A percentile compares a stretch with the other conserved stretches of the same genome.
Conservation (phyloP, 495 filamentous ascomycete genomes). For the Thozetella sp. region DNA sequence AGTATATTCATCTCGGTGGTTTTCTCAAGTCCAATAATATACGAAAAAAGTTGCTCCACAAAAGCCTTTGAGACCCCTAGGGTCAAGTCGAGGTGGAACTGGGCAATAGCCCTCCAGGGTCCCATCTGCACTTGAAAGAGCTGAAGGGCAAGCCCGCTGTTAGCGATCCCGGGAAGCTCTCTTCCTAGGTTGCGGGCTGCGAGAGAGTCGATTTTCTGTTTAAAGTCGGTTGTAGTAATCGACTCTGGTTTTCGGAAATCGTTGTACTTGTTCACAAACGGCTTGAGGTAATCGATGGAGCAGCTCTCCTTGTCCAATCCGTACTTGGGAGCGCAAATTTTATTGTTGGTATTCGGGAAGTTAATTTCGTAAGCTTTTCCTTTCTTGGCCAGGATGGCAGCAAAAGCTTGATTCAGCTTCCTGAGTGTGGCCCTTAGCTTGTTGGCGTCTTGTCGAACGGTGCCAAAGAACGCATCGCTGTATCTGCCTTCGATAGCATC, state of each 20-base stretch:
- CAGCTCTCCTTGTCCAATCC: slow-evolving; percentile 1
- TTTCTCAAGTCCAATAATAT: slow-evolving; percentile 17
- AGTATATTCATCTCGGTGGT: slow-evolving; percentile 21
- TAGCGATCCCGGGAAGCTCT: slow-evolving; percentile 21
- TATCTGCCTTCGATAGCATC: slow-evolving; percentile 30
- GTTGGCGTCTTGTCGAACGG: background rate
- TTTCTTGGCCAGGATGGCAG: slow-evolving; percentile 14
- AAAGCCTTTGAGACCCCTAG: slow-evolving; percentile 11
- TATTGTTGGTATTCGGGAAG: background rate
- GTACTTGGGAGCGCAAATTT: background rate
- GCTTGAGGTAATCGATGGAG: slow-evolving; percentile 16
- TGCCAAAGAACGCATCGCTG: slow-evolving; percentile 27
- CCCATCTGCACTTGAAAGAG: slow-evolving; percentile 20
- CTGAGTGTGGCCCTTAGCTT: slow-evolving; percentile 25
- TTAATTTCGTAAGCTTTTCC: slow-evolving; percentile 17
- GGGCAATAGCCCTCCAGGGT: slow-evolving; percentile 21
- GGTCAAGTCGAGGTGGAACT: slow-evolving; percentile 15
- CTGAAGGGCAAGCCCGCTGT: slow-evolving; percentile 14
- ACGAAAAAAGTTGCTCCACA: slow-evolving; percentile 13
- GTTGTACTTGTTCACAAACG: slow-evolving; percentile 15
- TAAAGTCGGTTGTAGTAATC: slow-evolving; percentile 3
- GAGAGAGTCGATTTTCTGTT: slow-evolving; percentile 9
- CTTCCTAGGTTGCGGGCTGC: slow-evolving; percentile 19
- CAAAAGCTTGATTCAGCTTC: slow-evolving; percentile 22
- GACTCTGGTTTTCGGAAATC: slow-evolving; percentile 14